Evolutionary conservation across 306 rosid genomes (phyloP), one percentile per base, ranked within the genome.

Genomic region (Neltuma alba): DNA sequence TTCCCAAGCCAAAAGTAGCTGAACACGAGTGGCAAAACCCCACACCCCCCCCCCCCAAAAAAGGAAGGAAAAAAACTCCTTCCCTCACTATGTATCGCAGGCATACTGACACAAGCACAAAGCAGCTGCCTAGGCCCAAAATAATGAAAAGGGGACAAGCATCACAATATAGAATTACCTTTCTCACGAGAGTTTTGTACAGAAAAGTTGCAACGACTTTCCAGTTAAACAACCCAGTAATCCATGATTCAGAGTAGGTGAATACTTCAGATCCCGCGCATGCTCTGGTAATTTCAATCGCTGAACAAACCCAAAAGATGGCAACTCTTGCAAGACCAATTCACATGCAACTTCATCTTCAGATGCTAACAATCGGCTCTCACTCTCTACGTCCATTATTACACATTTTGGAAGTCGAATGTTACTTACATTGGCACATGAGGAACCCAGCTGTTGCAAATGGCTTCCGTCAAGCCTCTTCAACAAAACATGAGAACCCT

Each of bases 241-340:
- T 62, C 96, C 89, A 69, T 74, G 81, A 70, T 74, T 78, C 2
- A 37, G 13, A 7, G 77, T 77, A 52, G 79, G 78, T 20, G 98
- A 85, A 81, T 88, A 89, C 86, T 91, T 91, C 63, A 94, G 44
- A 79, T 95, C 97, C 15, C 91, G 93, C n/a, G 78, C 84, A 72
- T 68, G 84, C 64, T 85, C 82, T 54, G 83, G 86, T 18, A 81
- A 76, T 73, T 85, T 87, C 69, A 91, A 82, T 38, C 68, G 88
- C 88, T 88, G 97, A 81, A 65, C 36, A 76, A 71, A 85, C 16
- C 89, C 87, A 72, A 92, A 91, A 52, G 95, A 88, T 27, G 97
- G 93, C 88, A 92, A 81, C 83, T 91, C 95, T 47, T 90, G 92
- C 88, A 95, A 83, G 73, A 88, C 77, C 82, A 92, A 61, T 47